Evolutionary conservation across 805 yeast species (phyloP).

Genomic region (Candida cerambycidarum): DNA sequence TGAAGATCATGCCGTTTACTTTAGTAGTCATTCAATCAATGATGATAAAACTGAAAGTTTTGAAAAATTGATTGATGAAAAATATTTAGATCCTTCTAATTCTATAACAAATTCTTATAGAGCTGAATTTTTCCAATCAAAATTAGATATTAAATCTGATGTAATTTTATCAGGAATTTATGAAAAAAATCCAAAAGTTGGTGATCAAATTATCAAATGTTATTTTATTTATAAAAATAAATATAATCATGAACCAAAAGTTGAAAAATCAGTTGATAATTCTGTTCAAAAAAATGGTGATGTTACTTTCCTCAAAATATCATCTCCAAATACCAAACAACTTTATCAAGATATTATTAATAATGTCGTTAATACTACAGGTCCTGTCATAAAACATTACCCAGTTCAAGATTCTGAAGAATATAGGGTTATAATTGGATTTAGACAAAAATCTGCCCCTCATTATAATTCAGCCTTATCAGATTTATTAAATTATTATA

Average conservation of each 20-base stretch:
- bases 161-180: conserved; percentile 41
- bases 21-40: conserved; percentile 53
- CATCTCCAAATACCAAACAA: conserved; percentile 74
- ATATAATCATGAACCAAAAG: conserved; percentile 16
- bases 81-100: conserved; percentile 62
- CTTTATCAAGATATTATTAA: conserved; percentile 72
- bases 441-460: conserved; percentile 78
- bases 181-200: conserved; percentile 32
- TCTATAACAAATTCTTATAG: conserved; percentile 51
- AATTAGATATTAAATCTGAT: conserved; percentile 47
- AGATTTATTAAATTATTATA: conserved; percentile 85
- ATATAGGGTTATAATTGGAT: conserved; percentile 86
- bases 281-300: conserved; percentile 75
- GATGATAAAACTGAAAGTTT: conserved; percentile 27
- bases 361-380: conserved; percentile 71
- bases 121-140: conserved; percentile 77
- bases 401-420: conserved; percentile 79
- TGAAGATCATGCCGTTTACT: conserved; percentile 86
- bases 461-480: conserved; percentile 85
- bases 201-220: conserved; percentile 58
- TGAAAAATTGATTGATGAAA: conserved; percentile 78
- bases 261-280: conserved; percentile 33
- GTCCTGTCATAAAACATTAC: conserved; percentile 89
- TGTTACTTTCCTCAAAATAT: conserved; percentile 69
- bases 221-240: conserved; percentile 79